phyloP scores from a whole-genome alignment of 106 monocot genomes.

The Dendrobium huoshanense region DNA sequence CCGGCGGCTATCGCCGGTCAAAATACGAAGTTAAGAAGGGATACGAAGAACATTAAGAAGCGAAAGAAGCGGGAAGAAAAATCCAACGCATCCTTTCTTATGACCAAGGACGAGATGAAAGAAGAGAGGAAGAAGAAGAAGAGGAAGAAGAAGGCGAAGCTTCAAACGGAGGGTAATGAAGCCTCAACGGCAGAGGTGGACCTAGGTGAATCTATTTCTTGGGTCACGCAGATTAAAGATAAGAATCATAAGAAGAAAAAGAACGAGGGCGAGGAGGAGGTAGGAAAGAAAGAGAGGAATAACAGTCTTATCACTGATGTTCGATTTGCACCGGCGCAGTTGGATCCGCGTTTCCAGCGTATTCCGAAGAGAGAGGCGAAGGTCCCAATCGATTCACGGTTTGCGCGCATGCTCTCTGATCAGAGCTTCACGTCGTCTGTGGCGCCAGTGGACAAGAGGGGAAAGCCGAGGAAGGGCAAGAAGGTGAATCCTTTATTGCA shows the following conservation, averaged over 20 bases:
- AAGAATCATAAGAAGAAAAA: neutral
- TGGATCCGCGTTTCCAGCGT: constrained; percentile 72
- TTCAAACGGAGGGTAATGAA: neutral
- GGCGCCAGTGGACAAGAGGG: constrained; percentile 74
- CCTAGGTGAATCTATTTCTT: neutral
- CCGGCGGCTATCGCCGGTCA: neutral
- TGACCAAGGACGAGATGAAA: neutral
- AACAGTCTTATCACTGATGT: constrained; percentile 38
- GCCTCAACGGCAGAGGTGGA: neutral
- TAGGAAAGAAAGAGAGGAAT: neutral
- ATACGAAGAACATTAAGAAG: neutral
- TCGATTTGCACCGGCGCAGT: constrained; percentile 57
- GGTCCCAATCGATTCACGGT: constrained; percentile 66
- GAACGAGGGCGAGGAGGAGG: neutral
- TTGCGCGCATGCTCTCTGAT: constrained; percentile 49
- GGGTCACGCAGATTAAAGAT: neutral
- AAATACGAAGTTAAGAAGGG: neutral
- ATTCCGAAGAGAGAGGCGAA: constrained; percentile 55
- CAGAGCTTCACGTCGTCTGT: constrained; percentile 38
- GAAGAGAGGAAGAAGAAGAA: neutral
- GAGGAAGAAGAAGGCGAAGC: neutral
- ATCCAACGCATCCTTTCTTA: neutral
- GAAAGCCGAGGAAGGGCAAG: constrained; percentile 44
- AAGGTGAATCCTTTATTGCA: constrained; percentile 31
- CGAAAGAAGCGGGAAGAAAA: neutral